These are phyloP conservation scores for Calonectria pseudoturangicola DNA, from an alignment of 2,329 filamentous ascomycete species.

Conservation along the genomic window DNA sequence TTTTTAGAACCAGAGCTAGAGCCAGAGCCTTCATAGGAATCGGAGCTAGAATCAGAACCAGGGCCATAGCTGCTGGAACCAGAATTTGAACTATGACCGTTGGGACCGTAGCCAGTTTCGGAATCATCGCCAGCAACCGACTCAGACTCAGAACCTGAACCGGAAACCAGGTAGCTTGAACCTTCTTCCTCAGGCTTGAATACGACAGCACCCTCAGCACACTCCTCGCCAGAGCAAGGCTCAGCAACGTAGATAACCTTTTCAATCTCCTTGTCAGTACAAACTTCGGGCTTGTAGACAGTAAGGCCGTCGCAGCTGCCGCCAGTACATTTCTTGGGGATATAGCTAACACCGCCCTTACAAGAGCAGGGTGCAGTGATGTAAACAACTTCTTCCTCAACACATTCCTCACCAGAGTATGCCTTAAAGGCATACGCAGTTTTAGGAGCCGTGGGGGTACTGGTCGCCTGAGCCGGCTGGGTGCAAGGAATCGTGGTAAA, in stretches of 20 bases:
- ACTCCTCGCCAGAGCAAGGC: not conserved
- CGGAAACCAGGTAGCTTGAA: not conserved
- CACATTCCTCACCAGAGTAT: not conserved
- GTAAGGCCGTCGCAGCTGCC: conserved; percentile 1
- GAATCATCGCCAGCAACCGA: not conserved
- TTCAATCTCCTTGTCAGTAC: not conserved
- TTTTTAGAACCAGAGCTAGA: not conserved
- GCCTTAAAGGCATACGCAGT: not conserved
- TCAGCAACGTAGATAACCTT: not conserved
- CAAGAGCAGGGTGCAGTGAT: conserved; percentile 1
- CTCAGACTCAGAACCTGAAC: not conserved
- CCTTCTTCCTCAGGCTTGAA: not conserved
- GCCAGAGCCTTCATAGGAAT: not conserved
- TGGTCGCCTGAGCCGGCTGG: not conserved
- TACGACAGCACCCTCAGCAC: not conserved
- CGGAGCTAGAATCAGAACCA: not conserved
- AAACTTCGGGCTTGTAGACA: conserved; percentile 12
- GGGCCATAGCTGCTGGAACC: not conserved
- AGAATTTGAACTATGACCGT: not conserved
- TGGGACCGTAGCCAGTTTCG: not conserved
- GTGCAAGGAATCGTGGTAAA: not conserved
- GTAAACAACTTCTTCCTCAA: not conserved
- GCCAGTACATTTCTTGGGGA: not conserved
- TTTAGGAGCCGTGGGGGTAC: not conserved
- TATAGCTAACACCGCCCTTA: not conserved